phyloP scores from a whole-genome alignment of 2,329 filamentous ascomycete genomes.

The Karstenula rhodostoma region DNA sequence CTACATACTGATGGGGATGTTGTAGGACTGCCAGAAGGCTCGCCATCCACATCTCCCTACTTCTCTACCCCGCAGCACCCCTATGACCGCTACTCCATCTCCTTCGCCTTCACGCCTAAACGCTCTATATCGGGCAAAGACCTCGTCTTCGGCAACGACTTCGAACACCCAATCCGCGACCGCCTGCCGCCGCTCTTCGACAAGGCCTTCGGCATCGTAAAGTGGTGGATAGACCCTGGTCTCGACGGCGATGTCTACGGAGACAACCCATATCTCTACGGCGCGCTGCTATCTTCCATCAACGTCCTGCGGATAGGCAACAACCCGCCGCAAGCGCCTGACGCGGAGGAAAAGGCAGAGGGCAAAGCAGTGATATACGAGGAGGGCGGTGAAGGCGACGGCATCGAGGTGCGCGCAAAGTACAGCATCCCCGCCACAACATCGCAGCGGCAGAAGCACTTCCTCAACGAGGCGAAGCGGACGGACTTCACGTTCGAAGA shows the following conservation, averaged over 20 bases:
- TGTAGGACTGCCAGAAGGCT: conserved; percentile 73
- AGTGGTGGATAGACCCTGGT: conserved; percentile 90
- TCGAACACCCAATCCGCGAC: conserved; percentile 88
- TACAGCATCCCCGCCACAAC: conserved; percentile 51
- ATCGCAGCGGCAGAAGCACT: conserved; percentile 65
- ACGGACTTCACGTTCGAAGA: conserved; percentile 68
- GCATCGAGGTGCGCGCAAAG: conserved; percentile 50
- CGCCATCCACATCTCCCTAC: conserved; percentile 76
- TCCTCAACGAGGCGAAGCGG: conserved; percentile 64
- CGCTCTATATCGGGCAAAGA: conserved; percentile 70
- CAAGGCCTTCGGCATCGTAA: conserved; percentile 83
- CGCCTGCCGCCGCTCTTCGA: conserved; percentile 85
- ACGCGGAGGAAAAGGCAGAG: conserved; percentile 67
- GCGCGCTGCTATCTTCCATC: conserved; percentile 80
- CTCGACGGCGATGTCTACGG: conserved; percentile 90
- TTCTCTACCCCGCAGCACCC: conserved; percentile 75
- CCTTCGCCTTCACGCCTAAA: conserved; percentile 80
- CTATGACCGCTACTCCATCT: conserved; percentile 84
- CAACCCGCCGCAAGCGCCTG: conserved; percentile 52
- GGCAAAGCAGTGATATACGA: conserved; percentile 67
- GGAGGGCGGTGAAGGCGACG: conserved; percentile 58
- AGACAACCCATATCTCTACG: conserved; percentile 86
- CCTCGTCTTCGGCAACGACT: conserved; percentile 94
- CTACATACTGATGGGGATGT: conserved; percentile 8
- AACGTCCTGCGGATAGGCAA: conserved; percentile 76